A percentile compares a stretch with the other conserved stretches of the same genome.
These are phyloP conservation scores for Vararia minispora DNA, from an alignment of 768 basidiomycete species.

Conservation along the genomic window DNA sequence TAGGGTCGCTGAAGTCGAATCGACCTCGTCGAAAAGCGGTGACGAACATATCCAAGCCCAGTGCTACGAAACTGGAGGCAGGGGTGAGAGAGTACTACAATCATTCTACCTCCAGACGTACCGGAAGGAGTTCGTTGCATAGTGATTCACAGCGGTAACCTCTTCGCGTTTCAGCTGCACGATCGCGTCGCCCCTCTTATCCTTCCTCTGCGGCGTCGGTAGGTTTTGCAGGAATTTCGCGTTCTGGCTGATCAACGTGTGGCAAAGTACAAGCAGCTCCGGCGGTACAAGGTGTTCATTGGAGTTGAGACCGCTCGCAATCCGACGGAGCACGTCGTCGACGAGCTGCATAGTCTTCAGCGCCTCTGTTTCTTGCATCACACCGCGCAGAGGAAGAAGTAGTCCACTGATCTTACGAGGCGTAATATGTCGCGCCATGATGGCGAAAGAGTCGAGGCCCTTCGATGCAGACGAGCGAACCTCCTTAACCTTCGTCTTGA, in stretches of 20 bases:
- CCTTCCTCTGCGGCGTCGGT: slow-evolving; percentile 23
- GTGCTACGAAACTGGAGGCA: slow-evolving; percentile 61
- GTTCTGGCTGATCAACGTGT: slow-evolving; percentile 86
- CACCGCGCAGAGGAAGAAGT: slow-evolving; percentile 65
- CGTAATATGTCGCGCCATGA: slow-evolving; percentile 69
- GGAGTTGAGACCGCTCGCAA: slow-evolving; percentile 75
- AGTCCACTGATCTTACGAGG: slow-evolving; percentile 67
- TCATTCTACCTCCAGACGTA: slow-evolving; percentile 20
- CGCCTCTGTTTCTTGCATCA: slow-evolving; percentile 80
- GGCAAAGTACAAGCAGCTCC: slow-evolving; percentile 73
- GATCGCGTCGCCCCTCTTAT: slow-evolving; percentile 40
- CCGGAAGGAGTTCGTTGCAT: slow-evolving; percentile 82
- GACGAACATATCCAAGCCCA: slow-evolving; percentile 86
- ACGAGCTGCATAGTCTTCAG: slow-evolving; percentile 70
- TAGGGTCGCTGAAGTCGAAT: slow-evolving; percentile 71
- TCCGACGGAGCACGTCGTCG: slow-evolving; percentile 79
- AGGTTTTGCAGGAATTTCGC: slow-evolving; percentile 71
- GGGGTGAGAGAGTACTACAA: slow-evolving; percentile 6
- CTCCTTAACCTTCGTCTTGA: slow-evolving; percentile 92
- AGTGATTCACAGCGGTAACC: slow-evolving; percentile 50
- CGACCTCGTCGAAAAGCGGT: slow-evolving; percentile 78
- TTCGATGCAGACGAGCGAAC: slow-evolving; percentile 74
- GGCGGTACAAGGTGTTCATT: slow-evolving; percentile 60
- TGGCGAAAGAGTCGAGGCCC: slow-evolving; percentile 77
- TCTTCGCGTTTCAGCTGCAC: slow-evolving; percentile 71